These are phyloP conservation scores for Suillus decipiens DNA, from an alignment of 768 basidiomycete species.

Conservation along the genomic window DNA sequence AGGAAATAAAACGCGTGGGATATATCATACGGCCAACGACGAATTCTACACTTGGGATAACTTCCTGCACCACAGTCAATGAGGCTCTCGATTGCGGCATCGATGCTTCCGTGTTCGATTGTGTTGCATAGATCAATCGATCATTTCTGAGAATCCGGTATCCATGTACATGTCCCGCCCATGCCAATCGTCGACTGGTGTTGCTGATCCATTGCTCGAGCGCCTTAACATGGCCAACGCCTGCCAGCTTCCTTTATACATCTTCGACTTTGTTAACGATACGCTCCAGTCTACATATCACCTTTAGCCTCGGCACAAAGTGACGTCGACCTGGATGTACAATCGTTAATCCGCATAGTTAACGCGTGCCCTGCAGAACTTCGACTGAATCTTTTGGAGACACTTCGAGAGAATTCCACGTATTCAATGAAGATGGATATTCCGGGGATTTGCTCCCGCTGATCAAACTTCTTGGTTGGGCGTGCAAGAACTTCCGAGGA, in stretches of 20 bases:
- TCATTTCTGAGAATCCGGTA: slow-evolving; percentile 44
- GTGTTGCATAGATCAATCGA: slow-evolving; percentile 52
- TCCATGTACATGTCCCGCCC: slow-evolving; percentile 41
- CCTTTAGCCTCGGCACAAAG: slow-evolving; percentile 53
- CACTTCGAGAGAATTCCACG: slow-evolving; percentile 43
- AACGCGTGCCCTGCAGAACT: slow-evolving; percentile 56
- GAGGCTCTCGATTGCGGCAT: slow-evolving; percentile 62
- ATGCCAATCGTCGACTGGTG: slow-evolving; percentile 47
- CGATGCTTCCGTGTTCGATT: slow-evolving; percentile 58
- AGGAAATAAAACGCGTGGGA: slow-evolving; percentile 46
- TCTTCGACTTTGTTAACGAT: slow-evolving; percentile 63
- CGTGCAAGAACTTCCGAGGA: slow-evolving; percentile 48
- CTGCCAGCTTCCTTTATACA: slow-evolving; percentile 50
- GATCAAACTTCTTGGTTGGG: slow-evolving; percentile 56
- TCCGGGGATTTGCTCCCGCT: slow-evolving; percentile 60
- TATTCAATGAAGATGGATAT: slow-evolving; percentile 57
- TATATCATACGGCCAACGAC: slow-evolving; percentile 48
- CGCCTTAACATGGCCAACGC: slow-evolving; percentile 52
- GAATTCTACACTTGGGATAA: slow-evolving; percentile 63
- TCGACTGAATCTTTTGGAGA: slow-evolving; percentile 45
- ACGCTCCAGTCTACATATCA: slow-evolving; percentile 67
- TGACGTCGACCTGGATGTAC: slow-evolving; percentile 62
- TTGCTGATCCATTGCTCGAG: slow-evolving; percentile 63
- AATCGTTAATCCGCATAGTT: slow-evolving; percentile 53
- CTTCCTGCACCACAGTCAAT: slow-evolving; percentile 51